Conservation (phyloP, 1,284 basidiomycete species). For the Cutaneotrichosporon cavernicola region DNA sequence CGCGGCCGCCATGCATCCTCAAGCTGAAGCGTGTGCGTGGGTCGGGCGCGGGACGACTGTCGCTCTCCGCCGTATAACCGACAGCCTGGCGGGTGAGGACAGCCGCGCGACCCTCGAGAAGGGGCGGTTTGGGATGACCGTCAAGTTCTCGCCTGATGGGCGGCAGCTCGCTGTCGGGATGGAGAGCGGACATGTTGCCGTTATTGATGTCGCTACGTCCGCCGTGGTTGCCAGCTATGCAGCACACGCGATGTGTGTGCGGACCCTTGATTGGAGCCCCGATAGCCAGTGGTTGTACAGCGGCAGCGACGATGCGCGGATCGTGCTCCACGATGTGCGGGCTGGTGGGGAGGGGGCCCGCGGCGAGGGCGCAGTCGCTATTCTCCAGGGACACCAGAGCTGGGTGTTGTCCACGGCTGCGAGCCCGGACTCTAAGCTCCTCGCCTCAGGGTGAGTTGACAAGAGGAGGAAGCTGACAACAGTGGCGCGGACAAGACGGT, state of each 20-base stretch:
- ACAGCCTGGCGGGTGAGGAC: slow-evolving; percentile 51
- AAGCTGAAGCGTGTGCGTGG: slow-evolving; percentile 69
- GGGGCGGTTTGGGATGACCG: slow-evolving; percentile 76
- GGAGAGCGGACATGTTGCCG: slow-evolving; percentile 75
- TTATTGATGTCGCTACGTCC: slow-evolving; percentile 70
- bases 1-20: slow-evolving; percentile 75
- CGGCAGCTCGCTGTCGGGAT: slow-evolving; percentile 70
- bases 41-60: slow-evolving; percentile 73
- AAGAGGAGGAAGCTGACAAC: neutral
- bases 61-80: slow-evolving; percentile 43
- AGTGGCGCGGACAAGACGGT: slow-evolving; percentile 81
- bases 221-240: slow-evolving; percentile 68
- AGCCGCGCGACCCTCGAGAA: slow-evolving; percentile 63
- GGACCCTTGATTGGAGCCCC: slow-evolving; percentile 76
- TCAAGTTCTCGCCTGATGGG: slow-evolving; percentile 78
- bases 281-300: slow-evolving; percentile 75
- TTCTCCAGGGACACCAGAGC: slow-evolving; percentile 76
- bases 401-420: slow-evolving; percentile 80
- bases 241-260: slow-evolving; percentile 80
- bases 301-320: slow-evolving; percentile 81
- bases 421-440: slow-evolving; percentile 71
- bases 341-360: slow-evolving; percentile 37
- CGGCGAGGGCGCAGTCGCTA: slow-evolving; percentile 70
- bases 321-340: slow-evolving; percentile 78
- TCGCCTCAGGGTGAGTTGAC: slow-evolving; percentile 68